Base-by-base conservation (phyloP, 768 basidiomycete species). In the Kwoniella shandongensis region DNA sequence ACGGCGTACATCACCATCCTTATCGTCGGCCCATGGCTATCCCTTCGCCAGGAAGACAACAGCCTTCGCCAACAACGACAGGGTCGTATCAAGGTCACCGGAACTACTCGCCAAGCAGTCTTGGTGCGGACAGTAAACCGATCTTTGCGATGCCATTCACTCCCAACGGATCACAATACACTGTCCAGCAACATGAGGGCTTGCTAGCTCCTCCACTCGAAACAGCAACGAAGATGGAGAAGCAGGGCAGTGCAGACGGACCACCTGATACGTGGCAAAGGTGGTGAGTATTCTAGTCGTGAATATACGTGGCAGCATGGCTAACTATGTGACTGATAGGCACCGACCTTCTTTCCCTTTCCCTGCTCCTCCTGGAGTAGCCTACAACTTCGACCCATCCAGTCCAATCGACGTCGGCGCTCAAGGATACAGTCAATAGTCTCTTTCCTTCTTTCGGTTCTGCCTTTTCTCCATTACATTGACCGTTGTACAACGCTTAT, bases 271-370 rank as follows among this genome's bases (percentile, higher is more conserved):
- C 62, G 29, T 64, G 63, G 64, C 65, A 60, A 44, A 61, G 70
- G 53, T 70, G 67, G 73, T 73, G 44, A 57, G 72, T 62, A 22
- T 17, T 10, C 41, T 36, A 20, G 15, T 6, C 26, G 4, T 27
- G 8, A 25, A 45, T n/a, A 2, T n/a, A 1, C n/a, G 20, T 27
- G 23, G 26, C 27, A 4, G 17, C 15, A 47, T 47, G 18, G 30
- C 15, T 1, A 25, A 17, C 7, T n/a, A 7, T 23, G n/a, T 54
- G 20, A 39, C 4, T 30, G 26, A 13, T 42, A 74, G 73, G 73
- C 74, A 76, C 51, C 61, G 74, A 30, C 72, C 74, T 1, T 72
- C 70, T 4, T 76, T 76, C 70, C 74, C 74, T 15, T 76, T 76
- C 65, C 74, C 74, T 13, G 59, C 61, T 22, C 63, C 67, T 27